A percentile compares a stretch with the other conserved stretches of the same genome.
Conservation (phyloP, 2,329 filamentous ascomycete species). For the Bipolaris victoriae region DNA sequence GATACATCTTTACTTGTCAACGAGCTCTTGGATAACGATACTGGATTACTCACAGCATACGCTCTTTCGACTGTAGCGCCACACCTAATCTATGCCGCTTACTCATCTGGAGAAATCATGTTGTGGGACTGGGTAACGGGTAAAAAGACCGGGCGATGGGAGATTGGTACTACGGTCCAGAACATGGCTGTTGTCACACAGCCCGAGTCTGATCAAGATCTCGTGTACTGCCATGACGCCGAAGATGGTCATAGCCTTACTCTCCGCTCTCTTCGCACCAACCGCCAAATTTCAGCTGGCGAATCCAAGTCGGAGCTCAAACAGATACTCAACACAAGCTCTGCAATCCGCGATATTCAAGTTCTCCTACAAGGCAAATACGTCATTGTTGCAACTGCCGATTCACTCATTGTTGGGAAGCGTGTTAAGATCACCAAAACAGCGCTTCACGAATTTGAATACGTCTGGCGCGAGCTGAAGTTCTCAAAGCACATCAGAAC, state of each 20-base stretch:
- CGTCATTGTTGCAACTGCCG: slow-evolving; percentile 62
- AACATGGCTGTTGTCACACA: slow-evolving; percentile 41
- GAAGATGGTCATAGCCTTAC: slow-evolving; percentile 50
- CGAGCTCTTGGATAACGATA: slow-evolving; percentile 62
- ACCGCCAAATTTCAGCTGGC: slow-evolving; percentile 32
- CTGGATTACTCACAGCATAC: slow-evolving; percentile 57
- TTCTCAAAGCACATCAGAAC: slow-evolving; percentile 65
- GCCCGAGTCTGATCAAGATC: slow-evolving; percentile 38
- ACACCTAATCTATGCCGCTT: slow-evolving; percentile 61
- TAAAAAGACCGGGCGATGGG: slow-evolving; percentile 52
- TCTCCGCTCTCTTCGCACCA: slow-evolving; percentile 43
- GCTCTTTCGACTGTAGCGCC: slow-evolving; percentile 59
- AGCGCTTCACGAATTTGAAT: slow-evolving; percentile 50
- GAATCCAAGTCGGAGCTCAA: slow-evolving; percentile 36
- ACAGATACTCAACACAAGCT: slow-evolving; percentile 47
- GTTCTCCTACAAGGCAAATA: slow-evolving; percentile 62
- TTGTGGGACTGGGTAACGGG: slow-evolving; percentile 65
- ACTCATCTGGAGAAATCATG: slow-evolving; percentile 57
- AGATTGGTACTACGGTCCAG: slow-evolving; percentile 46
- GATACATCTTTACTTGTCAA: slow-evolving; percentile 80
- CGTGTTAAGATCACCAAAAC: slow-evolving; percentile 44
- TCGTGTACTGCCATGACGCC: slow-evolving; percentile 50
- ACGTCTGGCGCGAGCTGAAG: slow-evolving; percentile 61
- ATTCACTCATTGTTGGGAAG: slow-evolving; percentile 67
- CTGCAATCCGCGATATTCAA: slow-evolving; percentile 48